Evolutionary conservation across 1,284 basidiomycete genomes (phyloP).

Genomic region (Athelia sp.): DNA sequence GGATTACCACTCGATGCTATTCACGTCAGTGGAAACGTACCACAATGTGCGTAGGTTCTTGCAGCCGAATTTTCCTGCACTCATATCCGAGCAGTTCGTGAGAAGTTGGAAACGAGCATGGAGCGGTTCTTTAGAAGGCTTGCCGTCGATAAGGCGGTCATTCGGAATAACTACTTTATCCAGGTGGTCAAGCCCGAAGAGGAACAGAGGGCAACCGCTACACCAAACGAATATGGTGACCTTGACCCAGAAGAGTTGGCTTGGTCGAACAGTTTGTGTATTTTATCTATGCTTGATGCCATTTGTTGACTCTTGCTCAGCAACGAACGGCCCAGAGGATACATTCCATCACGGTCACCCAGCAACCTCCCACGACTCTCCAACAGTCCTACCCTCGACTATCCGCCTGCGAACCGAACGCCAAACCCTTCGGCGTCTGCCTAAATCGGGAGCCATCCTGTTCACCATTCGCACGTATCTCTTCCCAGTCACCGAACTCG

Average conservation of each 20-base stretch:
- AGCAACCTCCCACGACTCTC: conserved; percentile 15
- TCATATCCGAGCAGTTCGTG: no score
- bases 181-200: conserved; percentile 41
- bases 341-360: conserved; percentile 33
- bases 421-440: conserved; percentile 70
- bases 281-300: no score
- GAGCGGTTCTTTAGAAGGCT: conserved; percentile 67
- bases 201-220: conserved; percentile 11
- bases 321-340: conserved; percentile 64
- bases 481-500: conserved; percentile 55
- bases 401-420: conserved; percentile 65
- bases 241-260: conserved; percentile 62
- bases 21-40: conserved; percentile 63
- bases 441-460: conserved; percentile 61
- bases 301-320: no score
- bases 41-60: conserved; percentile 55
- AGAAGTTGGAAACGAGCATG: conserved; percentile 62
- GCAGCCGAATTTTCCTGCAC: no score
- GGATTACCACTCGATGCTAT: conserved; percentile 71
- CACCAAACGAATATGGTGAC: conserved; percentile 16
- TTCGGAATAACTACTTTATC: conserved; percentile 70
- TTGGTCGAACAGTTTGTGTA: conserved; percentile 43
- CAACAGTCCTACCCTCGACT: conserved; percentile 30
- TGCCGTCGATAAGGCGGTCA: conserved; percentile 62
- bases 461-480: conserved; percentile 77